These are phyloP conservation scores for Abelmoschus esculentus DNA, from an alignment of 345 rosid species.

Conservation along the genomic window DNA sequence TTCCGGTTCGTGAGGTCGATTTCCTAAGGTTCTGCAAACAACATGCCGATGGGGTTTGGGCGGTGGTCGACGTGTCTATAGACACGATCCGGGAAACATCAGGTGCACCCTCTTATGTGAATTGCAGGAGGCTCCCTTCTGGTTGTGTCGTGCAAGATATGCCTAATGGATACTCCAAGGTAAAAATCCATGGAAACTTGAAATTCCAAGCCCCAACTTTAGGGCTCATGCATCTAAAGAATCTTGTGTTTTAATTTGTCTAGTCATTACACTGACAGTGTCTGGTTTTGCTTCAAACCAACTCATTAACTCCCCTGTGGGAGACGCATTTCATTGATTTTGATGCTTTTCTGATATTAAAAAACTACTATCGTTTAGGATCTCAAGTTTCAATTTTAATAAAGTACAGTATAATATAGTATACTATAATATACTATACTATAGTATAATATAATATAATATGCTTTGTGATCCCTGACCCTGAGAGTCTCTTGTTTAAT, in stretches of 20 bases:
- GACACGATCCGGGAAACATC: conserved; percentile 52
- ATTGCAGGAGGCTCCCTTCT: conserved; percentile 85
- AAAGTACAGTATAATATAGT: too few species aligned
- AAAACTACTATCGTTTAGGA: not conserved
- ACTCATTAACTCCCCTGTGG: conserved; percentile 1
- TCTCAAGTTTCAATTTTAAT: not conserved
- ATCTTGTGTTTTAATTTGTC: conserved; percentile 19
- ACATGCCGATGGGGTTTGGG: conserved; percentile 92
- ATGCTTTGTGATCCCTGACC: too few species aligned
- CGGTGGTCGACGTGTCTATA: conserved; percentile 86
- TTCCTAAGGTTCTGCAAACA: conserved; percentile 93
- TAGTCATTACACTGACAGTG: conserved; percentile 37
- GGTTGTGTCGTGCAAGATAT: conserved; percentile 94
- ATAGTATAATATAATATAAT: too few species aligned
- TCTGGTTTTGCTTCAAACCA: conserved; percentile 16
- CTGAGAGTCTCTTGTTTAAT: conserved; percentile 1
- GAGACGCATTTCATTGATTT: conserved; percentile 24
- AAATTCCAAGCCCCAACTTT: conserved; percentile 20
- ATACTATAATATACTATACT: too few species aligned
- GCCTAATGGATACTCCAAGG: conserved; percentile 98
- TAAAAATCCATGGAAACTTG: conserved; percentile 12
- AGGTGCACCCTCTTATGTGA: conserved; percentile 36
- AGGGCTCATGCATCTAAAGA: conserved; percentile 28
- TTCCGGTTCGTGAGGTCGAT: conserved; percentile 79
- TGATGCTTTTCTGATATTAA: conserved; percentile 25